Evolutionary conservation across 2,329 filamentous ascomycete species (phyloP).

Genomic region (Venturia effusa): DNA sequence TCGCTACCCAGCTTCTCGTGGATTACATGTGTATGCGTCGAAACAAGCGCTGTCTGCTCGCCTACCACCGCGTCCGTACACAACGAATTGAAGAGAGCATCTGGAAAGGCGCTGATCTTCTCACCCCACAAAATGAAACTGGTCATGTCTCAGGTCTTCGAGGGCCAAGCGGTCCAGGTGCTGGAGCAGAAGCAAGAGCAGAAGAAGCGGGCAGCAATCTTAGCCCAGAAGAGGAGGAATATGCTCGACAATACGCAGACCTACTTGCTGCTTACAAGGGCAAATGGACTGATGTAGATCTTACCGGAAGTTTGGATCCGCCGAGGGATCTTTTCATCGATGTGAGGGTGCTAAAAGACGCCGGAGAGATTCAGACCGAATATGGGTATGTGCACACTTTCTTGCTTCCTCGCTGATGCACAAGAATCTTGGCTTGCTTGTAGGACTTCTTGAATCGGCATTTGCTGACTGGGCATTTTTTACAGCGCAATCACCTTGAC

Average conservation of each 20-base stretch:
- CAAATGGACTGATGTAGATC: constrained; percentile 94
- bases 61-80: constrained; percentile 82
- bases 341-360: constrained; percentile 89
- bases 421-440: not conserved
- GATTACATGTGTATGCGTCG: constrained; percentile 91
- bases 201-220: constrained; percentile 57
- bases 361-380: constrained; percentile 97
- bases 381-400: constrained; percentile 61
- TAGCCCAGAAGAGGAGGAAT: constrained; percentile 94
- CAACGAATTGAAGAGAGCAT: constrained; percentile 90
- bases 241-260: constrained; percentile 83
- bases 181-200: constrained; percentile 25
- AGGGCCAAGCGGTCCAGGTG: constrained; percentile 13
- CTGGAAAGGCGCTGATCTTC: constrained; percentile 78
- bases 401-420: constrained; percentile 8
- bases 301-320: constrained; percentile 87
- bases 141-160: constrained; percentile 23
- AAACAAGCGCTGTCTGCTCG: constrained; percentile 90
- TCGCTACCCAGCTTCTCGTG: constrained; percentile 79
- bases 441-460: not conserved
- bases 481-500: constrained; percentile 82
- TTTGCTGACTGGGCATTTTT: not conserved
- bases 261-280: constrained; percentile 93
- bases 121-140: constrained; percentile 45
- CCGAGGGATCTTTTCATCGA: constrained; percentile 96